A percentile compares a stretch with the other conserved stretches of the same genome.
phyloP scores from a whole-genome alignment of 768 basidiomycete species.

The Suillus brevipes region DNA sequence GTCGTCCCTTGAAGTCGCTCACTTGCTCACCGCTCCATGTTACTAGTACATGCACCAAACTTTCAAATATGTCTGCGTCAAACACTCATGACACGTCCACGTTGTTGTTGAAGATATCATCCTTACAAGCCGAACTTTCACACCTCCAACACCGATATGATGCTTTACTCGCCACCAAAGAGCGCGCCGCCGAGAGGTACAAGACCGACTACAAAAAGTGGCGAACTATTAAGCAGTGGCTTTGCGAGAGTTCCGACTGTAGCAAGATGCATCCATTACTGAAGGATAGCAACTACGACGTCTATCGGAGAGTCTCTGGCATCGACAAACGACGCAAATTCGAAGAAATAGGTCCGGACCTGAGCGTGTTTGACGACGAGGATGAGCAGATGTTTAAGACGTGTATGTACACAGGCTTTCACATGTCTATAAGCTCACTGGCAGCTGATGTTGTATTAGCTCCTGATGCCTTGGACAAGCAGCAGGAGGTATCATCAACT shows the following conservation, averaged over 20 bases:
- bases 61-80: constrained; percentile 1
- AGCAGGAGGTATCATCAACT: background rate
- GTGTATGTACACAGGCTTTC: background rate
- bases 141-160: constrained; percentile 46
- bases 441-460: background rate
- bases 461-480: background rate
- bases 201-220: constrained; percentile 56
- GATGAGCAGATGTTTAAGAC: constrained; percentile 6
- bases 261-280: constrained; percentile 28
- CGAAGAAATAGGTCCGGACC: constrained; percentile 21
- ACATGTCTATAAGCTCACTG: background rate
- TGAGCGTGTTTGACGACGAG: constrained; percentile 6
- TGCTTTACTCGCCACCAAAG: constrained; percentile 42
- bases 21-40: background rate
- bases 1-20: no score
- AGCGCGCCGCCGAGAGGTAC: constrained; percentile 48
- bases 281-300: constrained; percentile 30
- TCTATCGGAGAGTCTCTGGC: constrained; percentile 19
- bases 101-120: constrained; percentile 8
- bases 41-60: background rate
- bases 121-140: constrained; percentile 33
- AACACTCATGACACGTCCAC: background rate
- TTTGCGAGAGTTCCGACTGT: constrained; percentile 37
- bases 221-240: constrained; percentile 45
- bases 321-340: constrained; percentile 31